Base-by-base conservation (phyloP, 257 asterid genomes). In the Thymus mandschuricus region DNA sequence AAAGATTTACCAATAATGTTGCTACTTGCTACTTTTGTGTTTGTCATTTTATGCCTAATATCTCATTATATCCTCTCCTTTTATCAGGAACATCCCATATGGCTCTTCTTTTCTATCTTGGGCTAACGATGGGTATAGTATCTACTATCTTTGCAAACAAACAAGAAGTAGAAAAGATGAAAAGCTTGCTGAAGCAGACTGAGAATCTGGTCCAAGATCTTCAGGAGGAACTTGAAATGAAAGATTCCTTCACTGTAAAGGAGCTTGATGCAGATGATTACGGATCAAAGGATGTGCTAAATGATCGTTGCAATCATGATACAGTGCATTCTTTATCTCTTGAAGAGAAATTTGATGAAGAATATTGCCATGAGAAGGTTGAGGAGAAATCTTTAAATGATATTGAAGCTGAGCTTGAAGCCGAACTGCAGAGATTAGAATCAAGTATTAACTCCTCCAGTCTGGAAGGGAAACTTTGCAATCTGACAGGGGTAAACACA, bases 381-480 rank as follows among this genome's bases (percentile, higher is more conserved):
- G 90, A 81, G 60, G 96, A 83, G 68, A 85, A 86, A 77, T 88
- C 96, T 38, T 79, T 86, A 74, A 83, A 89, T 75, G 81, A 77
- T 77, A 91, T 94, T 63, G 99, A 89, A 88, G 97, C 97, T 45
- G 99, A 91, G 88, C 99, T 94, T 73, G 96, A 89, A 85, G 98
- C 95, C 9, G 99, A 94, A 78, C 78, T 91, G 72, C 90, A 91
- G 84, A 92, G 85, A 80, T 74, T 94, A 85, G 97, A 87, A 79
- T 76, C 87, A 21, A 91, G 74, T 76, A 85, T 91, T 68, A 83
- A 70, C 60, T 81, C 93, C 0, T 63, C 86, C 68, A 84, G 77
- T 49, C 70, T 89, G 84, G 84, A 78, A 60, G 79, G 78, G 49
- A 87, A 83, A 69, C 64, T 79, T 12, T 75, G 86, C 60, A 69